A percentile compares a stretch with the other conserved stretches of the same genome.
Conservation (phyloP, 768 basidiomycete species). For the Filobasidium wieringae region DNA sequence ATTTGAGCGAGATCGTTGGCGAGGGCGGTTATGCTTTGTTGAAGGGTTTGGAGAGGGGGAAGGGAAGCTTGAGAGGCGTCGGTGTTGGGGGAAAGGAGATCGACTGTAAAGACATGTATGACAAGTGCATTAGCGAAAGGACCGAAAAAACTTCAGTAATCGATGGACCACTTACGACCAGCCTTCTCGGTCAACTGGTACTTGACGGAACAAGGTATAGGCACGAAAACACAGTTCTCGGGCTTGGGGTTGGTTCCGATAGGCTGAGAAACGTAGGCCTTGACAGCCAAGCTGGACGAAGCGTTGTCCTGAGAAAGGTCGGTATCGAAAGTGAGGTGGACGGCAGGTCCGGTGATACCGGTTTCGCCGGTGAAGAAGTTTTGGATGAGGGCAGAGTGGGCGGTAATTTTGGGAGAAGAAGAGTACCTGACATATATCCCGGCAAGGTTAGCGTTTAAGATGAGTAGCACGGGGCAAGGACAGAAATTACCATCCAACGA, state of each 20-base stretch:
- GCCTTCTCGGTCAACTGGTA: slow-evolving; percentile 74
- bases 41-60: slow-evolving; percentile 63
- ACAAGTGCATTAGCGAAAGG: slow-evolving; percentile 2
- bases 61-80: slow-evolving; percentile 30
- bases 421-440: slow-evolving; percentile 57
- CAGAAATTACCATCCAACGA: slow-evolving; percentile 77
- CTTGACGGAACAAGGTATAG: slow-evolving; percentile 74
- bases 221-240: slow-evolving; percentile 89
- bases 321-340: slow-evolving; percentile 84
- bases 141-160: background rate
- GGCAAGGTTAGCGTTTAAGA: background rate
- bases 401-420: slow-evolving; percentile 78
- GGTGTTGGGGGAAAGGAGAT: slow-evolving; percentile 47
- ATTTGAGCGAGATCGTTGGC: slow-evolving; percentile 72
- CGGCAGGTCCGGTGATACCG: slow-evolving; percentile 55
- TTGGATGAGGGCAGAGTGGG: slow-evolving; percentile 92
- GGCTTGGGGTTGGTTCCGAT: slow-evolving; percentile 79
- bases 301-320: slow-evolving; percentile 48
- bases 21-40: slow-evolving; percentile 59
- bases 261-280: slow-evolving; percentile 78
- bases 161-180: slow-evolving; percentile 52
- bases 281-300: slow-evolving; percentile 54
- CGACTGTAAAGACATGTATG: slow-evolving; percentile 47
- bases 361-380: slow-evolving; percentile 95
- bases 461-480: background rate